Percentiles rank a stretch among this genome's conserved stretches.
Evolutionary conservation across 179 eudicot species (phyloP).

Genomic region (Corrigiola litoralis): DNA sequence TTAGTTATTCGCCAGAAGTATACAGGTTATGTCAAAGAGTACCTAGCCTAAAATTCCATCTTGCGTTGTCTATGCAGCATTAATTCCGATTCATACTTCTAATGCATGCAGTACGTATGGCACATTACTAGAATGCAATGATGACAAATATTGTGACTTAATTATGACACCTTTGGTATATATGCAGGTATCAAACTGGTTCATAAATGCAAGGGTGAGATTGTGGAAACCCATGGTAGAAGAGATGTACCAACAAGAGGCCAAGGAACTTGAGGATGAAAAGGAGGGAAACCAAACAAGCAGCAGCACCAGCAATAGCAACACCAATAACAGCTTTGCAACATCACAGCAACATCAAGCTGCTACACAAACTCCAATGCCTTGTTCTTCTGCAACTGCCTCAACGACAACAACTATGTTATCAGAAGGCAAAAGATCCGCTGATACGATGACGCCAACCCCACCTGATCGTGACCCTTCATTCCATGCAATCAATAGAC

Average conservation of each 20-base stretch:
- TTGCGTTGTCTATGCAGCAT: no score
- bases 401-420: background rate
- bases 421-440: constrained; percentile 17
- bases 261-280: constrained; percentile 13
- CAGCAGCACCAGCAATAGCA: constrained; percentile 18
- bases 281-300: constrained; percentile 18
- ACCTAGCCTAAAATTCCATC: no score
- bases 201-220: constrained; percentile 54
- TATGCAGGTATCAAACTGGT: constrained; percentile 56
- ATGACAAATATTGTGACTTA: no score
- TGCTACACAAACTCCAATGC: constrained; percentile 28
- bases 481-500: constrained; percentile 14
- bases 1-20: no score
- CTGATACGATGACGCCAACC: constrained; percentile 19
- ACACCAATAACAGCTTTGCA: constrained; percentile 6
- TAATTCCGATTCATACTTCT: no score
- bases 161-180: no score
- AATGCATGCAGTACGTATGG: no score
- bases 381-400: background rate
- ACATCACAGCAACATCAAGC: constrained; percentile 10
- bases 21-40: no score
- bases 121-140: background rate
- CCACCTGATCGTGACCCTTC: constrained; percentile 24
- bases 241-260: constrained; percentile 42
- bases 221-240: constrained; percentile 55